Percentiles rank a stretch among this genome's conserved stretches.
These are phyloP conservation scores for Musa troglodytarum DNA, from an alignment of 176 grass and related monocot species.

Conservation along the genomic window DNA sequence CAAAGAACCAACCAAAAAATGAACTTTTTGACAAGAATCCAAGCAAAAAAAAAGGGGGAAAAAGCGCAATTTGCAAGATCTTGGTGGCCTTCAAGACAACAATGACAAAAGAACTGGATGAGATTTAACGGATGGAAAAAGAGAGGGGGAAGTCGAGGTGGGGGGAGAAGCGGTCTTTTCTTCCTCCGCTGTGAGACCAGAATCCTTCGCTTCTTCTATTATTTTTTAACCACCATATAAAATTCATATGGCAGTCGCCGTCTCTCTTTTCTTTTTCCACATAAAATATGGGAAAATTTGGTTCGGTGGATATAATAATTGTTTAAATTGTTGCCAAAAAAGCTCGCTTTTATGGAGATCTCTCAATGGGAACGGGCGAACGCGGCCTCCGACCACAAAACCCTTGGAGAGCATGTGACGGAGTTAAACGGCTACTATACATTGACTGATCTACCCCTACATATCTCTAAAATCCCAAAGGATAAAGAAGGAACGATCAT, in stretches of 20 bases:
- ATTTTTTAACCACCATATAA: conserved; percentile 17
- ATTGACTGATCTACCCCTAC: background rate
- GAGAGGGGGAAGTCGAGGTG: background rate
- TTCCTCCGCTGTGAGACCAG: background rate
- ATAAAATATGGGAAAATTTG: background rate
- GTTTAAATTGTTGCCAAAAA: background rate
- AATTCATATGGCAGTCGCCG: conserved; percentile 4
- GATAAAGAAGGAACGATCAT: background rate
- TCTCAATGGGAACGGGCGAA: background rate
- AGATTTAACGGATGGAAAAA: background rate
- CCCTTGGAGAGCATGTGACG: background rate
- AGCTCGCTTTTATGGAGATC: background rate
- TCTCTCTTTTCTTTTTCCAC: background rate
- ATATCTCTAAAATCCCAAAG: background rate
- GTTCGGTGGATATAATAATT: conserved; percentile 10
- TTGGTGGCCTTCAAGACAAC: background rate
- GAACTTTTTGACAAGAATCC: background rate
- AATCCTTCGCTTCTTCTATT: background rate
- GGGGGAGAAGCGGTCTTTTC: background rate
- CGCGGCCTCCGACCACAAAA: background rate
- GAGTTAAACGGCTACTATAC: background rate
- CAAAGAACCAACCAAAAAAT: background rate
- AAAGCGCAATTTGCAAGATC: background rate
- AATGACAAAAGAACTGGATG: background rate
- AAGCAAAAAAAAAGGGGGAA: background rate